Base-by-base conservation (phyloP, 2,329 filamentous ascomycete genomes). In the Drechslerella coelobrocha region DNA sequence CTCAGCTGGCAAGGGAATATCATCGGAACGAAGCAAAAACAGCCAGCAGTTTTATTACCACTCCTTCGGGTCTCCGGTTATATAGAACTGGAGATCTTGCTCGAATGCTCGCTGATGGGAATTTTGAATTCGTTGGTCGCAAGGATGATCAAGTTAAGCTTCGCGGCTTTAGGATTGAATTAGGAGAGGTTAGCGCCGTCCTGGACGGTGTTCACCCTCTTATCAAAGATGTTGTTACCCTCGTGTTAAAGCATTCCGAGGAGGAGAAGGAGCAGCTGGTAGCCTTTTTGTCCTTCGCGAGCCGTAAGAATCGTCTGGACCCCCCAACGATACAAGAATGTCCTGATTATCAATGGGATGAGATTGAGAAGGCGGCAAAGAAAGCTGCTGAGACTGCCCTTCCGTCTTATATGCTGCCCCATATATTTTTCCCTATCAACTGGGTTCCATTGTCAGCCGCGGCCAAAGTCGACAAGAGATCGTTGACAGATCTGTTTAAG, bases 51-150 rank as follows among this genome's bases (percentile, higher is more conserved):
- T 71, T 71, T 27, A 71, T 71, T 12, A 57, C 37, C 2, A n/a
- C 63, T 10, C 47, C 59, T 26, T 63, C 66, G 6, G 66, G 66
- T 8, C 48, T 71, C 1, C 52, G 66, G 17, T 53, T 97, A 0
- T 96, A 96, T 76, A 85, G 90, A 10, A 92, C 89, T 31, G 92
- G 92, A 0, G 92, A 97, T 75, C 83, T 91, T 75, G 92, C 91
- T 0, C 84, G 91, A 19, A 84, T 96, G 80, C 84, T 96, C 7
- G 82, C 86, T 0, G 89, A 95, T 76, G 89, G 90, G 0, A 89
- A 88, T 0, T 81, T 97, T 6, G 78, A 90, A 2, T 90, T 94
- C 41, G 79, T 86, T 8, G 90, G 90, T 14, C 84, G 91, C 37
- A 81, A 88, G 21, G 91, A 95, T 74, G 89, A 89, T 69, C 90